phyloP scores from a whole-genome alignment of 2,329 filamentous ascomycete genomes.

The Aureobasidium zeae region DNA sequence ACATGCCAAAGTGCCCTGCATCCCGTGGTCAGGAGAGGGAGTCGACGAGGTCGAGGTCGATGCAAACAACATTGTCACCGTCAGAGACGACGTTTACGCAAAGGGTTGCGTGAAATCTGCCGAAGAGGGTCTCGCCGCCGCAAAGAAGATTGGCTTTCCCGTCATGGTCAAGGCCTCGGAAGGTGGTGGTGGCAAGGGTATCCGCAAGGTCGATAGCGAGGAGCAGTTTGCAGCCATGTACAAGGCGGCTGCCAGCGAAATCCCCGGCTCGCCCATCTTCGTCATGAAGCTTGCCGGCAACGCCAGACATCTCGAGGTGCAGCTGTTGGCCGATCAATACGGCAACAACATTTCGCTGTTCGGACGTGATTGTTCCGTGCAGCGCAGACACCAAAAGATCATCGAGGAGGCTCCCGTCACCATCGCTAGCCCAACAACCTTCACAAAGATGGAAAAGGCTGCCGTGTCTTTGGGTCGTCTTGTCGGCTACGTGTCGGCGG shows the following conservation, averaged over 20 bases:
- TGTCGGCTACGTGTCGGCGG: constrained; percentile 95
- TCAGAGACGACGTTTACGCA: constrained; percentile 73
- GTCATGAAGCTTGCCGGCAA: constrained; percentile 99
- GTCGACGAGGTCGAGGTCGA: constrained; percentile 75
- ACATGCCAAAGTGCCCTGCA: constrained; percentile 90
- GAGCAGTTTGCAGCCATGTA: constrained; percentile 80
- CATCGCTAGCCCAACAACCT: constrained; percentile 79
- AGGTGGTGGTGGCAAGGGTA: constrained; percentile 98
- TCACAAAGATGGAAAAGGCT: constrained; percentile 93
- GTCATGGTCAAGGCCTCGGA: constrained; percentile 99
- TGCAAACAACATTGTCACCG: constrained; percentile 79
- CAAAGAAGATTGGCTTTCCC: constrained; percentile 88
- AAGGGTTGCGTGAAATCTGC: constrained; percentile 86
- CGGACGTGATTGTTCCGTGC: constrained; percentile 96
- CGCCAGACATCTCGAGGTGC: constrained; percentile 92
- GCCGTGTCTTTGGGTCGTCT: constrained; percentile 88
- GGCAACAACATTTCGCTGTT: constrained; percentile 99
- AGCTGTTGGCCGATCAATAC: constrained; percentile 95
- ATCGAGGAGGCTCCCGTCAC: constrained; percentile 98
- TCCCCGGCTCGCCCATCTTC: constrained; percentile 97
- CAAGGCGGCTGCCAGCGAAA: constrained; percentile 93
- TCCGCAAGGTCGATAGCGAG: constrained; percentile 83
- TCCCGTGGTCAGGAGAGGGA: constrained; percentile 97
- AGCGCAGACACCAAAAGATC: constrained; percentile 98
- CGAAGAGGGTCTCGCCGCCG: constrained; percentile 79